A percentile compares a stretch with the other conserved stretches of the same genome.
Evolutionary conservation across 441 rosid genomes (phyloP).

Genomic region (Codiaeum variegatum): DNA sequence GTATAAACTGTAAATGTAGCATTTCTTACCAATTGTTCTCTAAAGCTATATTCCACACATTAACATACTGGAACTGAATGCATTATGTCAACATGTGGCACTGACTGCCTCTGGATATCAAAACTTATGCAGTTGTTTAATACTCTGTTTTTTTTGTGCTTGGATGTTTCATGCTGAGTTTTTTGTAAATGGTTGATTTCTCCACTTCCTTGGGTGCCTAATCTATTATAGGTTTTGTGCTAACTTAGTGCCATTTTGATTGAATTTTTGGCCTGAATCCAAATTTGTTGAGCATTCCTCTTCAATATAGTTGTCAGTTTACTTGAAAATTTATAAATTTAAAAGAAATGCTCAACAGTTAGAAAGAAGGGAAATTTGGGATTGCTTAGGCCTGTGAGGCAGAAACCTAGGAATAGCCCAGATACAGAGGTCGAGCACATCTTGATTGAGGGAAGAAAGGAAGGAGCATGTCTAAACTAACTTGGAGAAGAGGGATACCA

Average conservation of each 20-base stretch:
- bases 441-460: too few relatives aligned
- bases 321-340: neutral
- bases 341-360: too few relatives aligned
- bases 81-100: neutral
- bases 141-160: neutral
- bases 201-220: neutral
- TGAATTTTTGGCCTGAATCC: neutral
- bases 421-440: too few relatives aligned
- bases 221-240: neutral
- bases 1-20: neutral
- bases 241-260: neutral
- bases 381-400: too few relatives aligned
- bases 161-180: neutral
- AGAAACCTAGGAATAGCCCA: too few relatives aligned
- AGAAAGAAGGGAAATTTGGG: too few relatives aligned
- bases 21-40: neutral
- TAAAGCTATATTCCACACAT: slow-evolving; percentile 3
- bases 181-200: neutral
- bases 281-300: neutral
- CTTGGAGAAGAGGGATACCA: too few relatives aligned
- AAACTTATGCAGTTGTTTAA: neutral
- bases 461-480: too few relatives aligned
- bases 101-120: neutral
- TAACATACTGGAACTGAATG: neutral
- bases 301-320: neutral